Evolutionary conservation across 139 green algal species (phyloP).

Genomic region (Cymbomonas tetramitiformis): DNA sequence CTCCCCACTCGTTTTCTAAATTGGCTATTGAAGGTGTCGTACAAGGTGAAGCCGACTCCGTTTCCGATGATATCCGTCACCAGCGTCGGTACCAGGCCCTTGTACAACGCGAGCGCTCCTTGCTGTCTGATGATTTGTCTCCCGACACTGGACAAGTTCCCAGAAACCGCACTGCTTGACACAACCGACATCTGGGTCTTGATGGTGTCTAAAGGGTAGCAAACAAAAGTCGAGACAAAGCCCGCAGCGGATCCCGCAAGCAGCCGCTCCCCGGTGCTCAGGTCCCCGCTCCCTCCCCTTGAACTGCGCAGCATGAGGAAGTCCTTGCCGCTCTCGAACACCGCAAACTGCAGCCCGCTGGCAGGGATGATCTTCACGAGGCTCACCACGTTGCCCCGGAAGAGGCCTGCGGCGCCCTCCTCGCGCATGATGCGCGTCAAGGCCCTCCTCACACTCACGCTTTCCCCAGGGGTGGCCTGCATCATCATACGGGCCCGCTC

Average conservation of each 20-base stretch:
- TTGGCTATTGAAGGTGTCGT: constrained; percentile 6
- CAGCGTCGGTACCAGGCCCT: constrained; percentile 11
- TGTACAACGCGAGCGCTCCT: constrained; percentile 13
- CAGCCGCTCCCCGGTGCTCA: constrained; percentile 4
- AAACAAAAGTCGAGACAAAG: not conserved
- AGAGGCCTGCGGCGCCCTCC: constrained; percentile 9
- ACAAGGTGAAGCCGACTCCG: constrained; percentile 7
- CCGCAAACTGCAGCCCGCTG: constrained; percentile 16
- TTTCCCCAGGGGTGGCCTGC: not conserved
- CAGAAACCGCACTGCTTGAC: not conserved
- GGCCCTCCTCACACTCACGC: not conserved
- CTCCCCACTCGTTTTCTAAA: not conserved
- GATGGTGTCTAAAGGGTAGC: constrained; percentile 21
- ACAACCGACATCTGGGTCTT: constrained; percentile 17
- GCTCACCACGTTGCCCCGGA: not conserved
- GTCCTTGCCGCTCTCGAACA: constrained; percentile 10
- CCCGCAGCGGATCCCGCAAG: constrained; percentile 6
- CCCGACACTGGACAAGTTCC: not conserved
- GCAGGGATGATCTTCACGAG: constrained; percentile 9
- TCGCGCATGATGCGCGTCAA: not conserved
- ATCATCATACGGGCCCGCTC: constrained; percentile 11
- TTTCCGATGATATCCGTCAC: not conserved
- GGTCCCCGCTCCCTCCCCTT: constrained; percentile 1
- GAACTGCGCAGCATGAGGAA: constrained; percentile 1
- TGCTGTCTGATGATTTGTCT: constrained; percentile 1